phyloP scores from a whole-genome alignment of 768 basidiomycete genomes.

The Tulasnella sp. region DNA sequence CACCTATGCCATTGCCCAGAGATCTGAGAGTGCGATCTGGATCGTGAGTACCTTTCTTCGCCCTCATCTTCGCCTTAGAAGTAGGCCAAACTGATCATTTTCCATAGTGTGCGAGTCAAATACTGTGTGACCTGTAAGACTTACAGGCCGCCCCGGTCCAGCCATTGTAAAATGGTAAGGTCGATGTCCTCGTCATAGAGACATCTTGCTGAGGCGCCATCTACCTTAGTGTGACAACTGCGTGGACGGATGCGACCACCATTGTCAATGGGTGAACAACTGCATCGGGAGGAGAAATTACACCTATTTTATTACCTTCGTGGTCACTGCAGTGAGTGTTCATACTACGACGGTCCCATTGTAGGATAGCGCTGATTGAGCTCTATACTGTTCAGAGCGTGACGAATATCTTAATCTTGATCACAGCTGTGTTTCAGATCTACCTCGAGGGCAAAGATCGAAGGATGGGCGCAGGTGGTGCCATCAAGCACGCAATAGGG shows the following conservation, averaged over 20 bases:
- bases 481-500: slow-evolving; percentile 46
- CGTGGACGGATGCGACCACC: slow-evolving; percentile 90
- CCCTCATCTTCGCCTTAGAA: not conserved
- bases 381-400: slow-evolving; percentile 39
- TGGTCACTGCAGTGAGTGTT: slow-evolving; percentile 50
- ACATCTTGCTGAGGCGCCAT: slow-evolving; percentile 5
- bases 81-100: not conserved
- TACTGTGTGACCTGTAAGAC: slow-evolving; percentile 89
- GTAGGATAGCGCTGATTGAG: not conserved
- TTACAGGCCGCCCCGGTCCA: slow-evolving; percentile 87
- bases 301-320: slow-evolving; percentile 77
- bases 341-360: too few species aligned
- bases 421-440: slow-evolving; percentile 75
- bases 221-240: slow-evolving; percentile 87
- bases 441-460: slow-evolving; percentile 49
- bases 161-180: slow-evolving; percentile 87
- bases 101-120: slow-evolving; percentile 73
- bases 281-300: slow-evolving; percentile 95
- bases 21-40: slow-evolving; percentile 71
- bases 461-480: slow-evolving; percentile 37
- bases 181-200: not conserved
- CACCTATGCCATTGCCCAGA: slow-evolving; percentile 58
- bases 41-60: slow-evolving; percentile 39
- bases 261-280: slow-evolving; percentile 88
- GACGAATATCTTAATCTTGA: slow-evolving; percentile 62